Evolutionary conservation across 169 alveolate species (phyloP).

Genomic region (Neospora caninum): DNA sequence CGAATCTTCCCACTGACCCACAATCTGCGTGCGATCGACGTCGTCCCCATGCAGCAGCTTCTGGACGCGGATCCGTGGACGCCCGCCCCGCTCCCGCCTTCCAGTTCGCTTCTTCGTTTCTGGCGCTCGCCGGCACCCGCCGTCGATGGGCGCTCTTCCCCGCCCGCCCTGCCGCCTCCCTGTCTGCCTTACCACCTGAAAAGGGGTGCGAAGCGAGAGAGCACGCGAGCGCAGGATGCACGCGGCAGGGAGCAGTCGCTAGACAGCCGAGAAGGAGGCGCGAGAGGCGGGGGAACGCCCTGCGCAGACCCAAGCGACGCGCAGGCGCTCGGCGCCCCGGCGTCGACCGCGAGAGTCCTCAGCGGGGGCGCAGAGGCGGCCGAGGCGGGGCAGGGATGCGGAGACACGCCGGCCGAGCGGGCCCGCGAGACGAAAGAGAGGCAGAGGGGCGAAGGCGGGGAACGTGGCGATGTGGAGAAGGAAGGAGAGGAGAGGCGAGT

Average conservation of each 20-base stretch:
- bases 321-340: no score
- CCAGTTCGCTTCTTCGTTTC: neutral
- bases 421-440: neutral
- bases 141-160: neutral
- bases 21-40: conserved; percentile 32
- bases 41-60: conserved; percentile 41
- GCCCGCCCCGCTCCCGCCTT: conserved; percentile 9
- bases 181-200: neutral
- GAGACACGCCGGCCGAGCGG: neutral
- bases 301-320: no score
- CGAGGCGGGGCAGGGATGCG: neutral
- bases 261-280: no score
- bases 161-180: neutral
- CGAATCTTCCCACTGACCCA: conserved; percentile 71
- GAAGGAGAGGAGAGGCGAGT: neutral
- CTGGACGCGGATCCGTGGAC: conserved; percentile 33
- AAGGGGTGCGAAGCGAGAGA: neutral
- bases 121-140: neutral
- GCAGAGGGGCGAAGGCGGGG: neutral
- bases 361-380: neutral
- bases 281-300: no score
- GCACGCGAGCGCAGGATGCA: neutral
- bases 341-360: no score
- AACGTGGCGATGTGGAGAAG: neutral
- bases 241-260: neutral